Evolutionary conservation across 164 flowering plant genomes (phyloP).

Genomic region (Dillenia turbinata): DNA sequence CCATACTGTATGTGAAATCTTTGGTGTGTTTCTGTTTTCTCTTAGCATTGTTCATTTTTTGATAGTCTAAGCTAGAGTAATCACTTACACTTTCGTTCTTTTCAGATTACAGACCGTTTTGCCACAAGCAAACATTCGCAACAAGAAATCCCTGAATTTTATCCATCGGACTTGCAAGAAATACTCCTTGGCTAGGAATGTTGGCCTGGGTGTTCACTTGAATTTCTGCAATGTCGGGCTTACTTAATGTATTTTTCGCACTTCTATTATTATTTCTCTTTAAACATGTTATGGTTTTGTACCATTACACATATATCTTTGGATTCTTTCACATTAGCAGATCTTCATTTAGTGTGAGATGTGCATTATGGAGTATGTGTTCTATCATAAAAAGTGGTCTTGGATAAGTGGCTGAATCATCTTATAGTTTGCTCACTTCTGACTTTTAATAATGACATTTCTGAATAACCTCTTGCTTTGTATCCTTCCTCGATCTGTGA

Average conservation of each 20-base stretch:
- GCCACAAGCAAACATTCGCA: not conserved
- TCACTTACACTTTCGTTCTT: not conserved
- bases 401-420: too few species aligned
- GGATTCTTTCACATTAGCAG: too few species aligned
- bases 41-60: not conserved
- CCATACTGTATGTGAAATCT: too few species aligned
- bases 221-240: slow-evolving; percentile 43
- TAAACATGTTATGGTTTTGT: not conserved
- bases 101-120: not conserved
- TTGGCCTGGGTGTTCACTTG: slow-evolving; percentile 18
- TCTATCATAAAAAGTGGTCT: too few species aligned
- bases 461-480: too few species aligned
- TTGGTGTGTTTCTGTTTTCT: too few species aligned
- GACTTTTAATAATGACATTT: too few species aligned
- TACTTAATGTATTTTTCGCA: slow-evolving; percentile 35
- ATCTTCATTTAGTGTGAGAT: too few species aligned
- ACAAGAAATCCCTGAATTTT: too few species aligned
- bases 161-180: not conserved
- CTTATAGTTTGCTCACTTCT: too few species aligned
- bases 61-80: not conserved
- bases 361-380: too few species aligned
- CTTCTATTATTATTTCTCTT: slow-evolving; percentile 4
- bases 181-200: slow-evolving; percentile 20
- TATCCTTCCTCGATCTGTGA: too few species aligned
- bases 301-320: not conserved